Evolutionary conservation across 2,329 filamentous ascomycete genomes (phyloP), one percentile per base, ranked within the genome.

Genomic region (Fusarium sp.): DNA sequence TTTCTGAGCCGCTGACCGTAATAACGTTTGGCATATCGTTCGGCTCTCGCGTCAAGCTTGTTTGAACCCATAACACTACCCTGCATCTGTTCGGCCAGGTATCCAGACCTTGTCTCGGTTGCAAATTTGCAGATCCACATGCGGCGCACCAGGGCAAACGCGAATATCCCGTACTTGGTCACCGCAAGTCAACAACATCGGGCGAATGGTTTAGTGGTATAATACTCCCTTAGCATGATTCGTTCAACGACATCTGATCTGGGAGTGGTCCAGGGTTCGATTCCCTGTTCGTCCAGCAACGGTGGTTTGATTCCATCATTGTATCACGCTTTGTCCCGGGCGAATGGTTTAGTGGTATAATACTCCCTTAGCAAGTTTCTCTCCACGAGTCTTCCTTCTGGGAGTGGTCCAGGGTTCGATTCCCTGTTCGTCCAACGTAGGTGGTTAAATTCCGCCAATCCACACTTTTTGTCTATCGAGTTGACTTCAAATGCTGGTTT

Each of bases 121-220:
- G 26, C 23, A 34, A 55, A 31, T 33, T 28, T 38, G 34, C 26
- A 38, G 33, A 36, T 20, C 40, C 23, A 37, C 38, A 31, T 26
- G 30, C 54, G 23, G 16, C 23, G 8, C 51, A 15, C n/a, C n/a
- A 9, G 20, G 36, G 23, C 42, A 41, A 33, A 36, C 37, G n/a
- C 20, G 16, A 54, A 67, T 71, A 58, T 64, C 4, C 26, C 26
- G 28, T 49, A 53, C 41, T 67, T 50, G 34, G 52, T 31, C 18
- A 15, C 1, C 1, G 2, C 1, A n/a, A 37, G 6, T 41, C 38
- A 62, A 49, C 31, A 66, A 59, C 57, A 49, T 42, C 33, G 70
- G 72, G 72, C 70, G 72, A 74, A 74, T 74, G 68, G 70, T 72
- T 74, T 74, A 71, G 71, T 73, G 23, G 23, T 23, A 23, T 23